Evolutionary conservation across 768 basidiomycete species (phyloP), one percentile per base, ranked within the genome.

Genomic region (Floccularia luteovirens): DNA sequence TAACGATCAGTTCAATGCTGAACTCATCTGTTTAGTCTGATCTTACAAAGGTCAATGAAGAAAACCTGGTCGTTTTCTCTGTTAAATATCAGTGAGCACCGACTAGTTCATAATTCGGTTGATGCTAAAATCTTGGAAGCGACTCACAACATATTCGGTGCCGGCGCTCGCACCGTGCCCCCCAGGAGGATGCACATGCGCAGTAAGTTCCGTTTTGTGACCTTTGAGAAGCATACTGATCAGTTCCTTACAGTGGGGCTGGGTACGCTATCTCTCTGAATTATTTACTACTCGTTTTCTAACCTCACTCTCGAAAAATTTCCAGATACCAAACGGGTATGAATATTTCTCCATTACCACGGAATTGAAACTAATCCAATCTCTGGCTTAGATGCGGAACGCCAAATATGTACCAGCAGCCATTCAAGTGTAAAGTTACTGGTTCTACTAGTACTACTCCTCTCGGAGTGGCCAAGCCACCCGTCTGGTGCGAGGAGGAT

Each of bases 401-500:
- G 46, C 68, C 72, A 4, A 77, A 77, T 55, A 74, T 75, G 49
- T 77, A 70, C 51, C 61, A 66, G 43, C 50, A 61, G 38, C 56
- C 64, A 24, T 72, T 66, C 59, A 61, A 59, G 27, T 77, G 74
- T 60, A 63, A 57, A n/a, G 74, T 77, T 12, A 67, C 70, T 0
- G 59, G 60, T 6, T 60, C 73, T 2, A 69, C 54, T 1, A 56
- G 60, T 23, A 67, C 50, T 12, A 59, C 54, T 0, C 61, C 68
- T 11, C 42, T 77, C 8, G 70, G 64, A 11, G 35, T 57, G 0
- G 55, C 66, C 4, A 59, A 73, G 43, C 62, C 75, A 8, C 61
- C 74, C 1, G 63, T 67, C 3, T 77, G 74, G 74, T 77, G 75
- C 48, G 67, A 77, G 48, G 64, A 61, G 30, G 57, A 75, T 40